Evolutionary conservation across 768 basidiomycete species (phyloP).

Genomic region (Leucocoprinus sp.): DNA sequence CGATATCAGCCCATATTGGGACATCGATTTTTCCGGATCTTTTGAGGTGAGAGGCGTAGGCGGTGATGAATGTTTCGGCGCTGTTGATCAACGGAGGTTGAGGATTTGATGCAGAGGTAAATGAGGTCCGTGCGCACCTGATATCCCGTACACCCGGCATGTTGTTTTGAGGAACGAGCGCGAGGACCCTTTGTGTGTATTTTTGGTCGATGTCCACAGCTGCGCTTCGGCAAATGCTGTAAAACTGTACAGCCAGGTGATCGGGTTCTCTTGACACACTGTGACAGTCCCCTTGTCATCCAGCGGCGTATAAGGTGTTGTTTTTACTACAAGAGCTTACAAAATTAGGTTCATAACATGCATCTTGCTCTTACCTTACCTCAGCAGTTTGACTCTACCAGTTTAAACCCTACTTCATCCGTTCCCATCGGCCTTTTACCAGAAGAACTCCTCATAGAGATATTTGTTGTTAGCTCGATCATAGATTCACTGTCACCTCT

Average conservation of each 20-base stretch:
- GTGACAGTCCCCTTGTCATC: too few relatives aligned
- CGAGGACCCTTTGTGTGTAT: slow-evolving; percentile 39
- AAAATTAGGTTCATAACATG: too few relatives aligned
- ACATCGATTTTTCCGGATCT: slow-evolving; percentile 99
- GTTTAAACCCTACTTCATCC: slow-evolving; percentile 2
- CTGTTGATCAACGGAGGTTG: slow-evolving; percentile 32
- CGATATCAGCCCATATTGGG: slow-evolving; percentile 95
- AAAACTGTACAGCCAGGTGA: slow-evolving; percentile 42
- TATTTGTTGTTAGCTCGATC: slow-evolving; percentile 41
- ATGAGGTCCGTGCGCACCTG: slow-evolving; percentile 34
- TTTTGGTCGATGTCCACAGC: slow-evolving; percentile 19
- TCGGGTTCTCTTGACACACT: too few relatives aligned
- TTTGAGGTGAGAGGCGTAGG: slow-evolving; percentile 94
- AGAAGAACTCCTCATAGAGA: slow-evolving; percentile 53
- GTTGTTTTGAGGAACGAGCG: slow-evolving; percentile 39
- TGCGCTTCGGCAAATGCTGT: slow-evolving; percentile 30
- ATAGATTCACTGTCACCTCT: slow-evolving; percentile 42
- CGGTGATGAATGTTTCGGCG: slow-evolving; percentile 88
- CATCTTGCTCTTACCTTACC: not conserved
- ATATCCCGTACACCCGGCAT: slow-evolving; percentile 84
- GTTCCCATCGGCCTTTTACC: slow-evolving; percentile 34
- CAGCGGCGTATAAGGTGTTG: too few relatives aligned
- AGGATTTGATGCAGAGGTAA: slow-evolving; percentile 10
- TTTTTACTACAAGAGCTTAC: too few relatives aligned
- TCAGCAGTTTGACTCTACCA: slow-evolving; percentile 1